Percentiles rank a stretch among this genome's conserved stretches.
Evolutionary conservation across 2,329 filamentous ascomycete genomes (phyloP).

Genomic region (Torrubiella hemipterigena): DNA sequence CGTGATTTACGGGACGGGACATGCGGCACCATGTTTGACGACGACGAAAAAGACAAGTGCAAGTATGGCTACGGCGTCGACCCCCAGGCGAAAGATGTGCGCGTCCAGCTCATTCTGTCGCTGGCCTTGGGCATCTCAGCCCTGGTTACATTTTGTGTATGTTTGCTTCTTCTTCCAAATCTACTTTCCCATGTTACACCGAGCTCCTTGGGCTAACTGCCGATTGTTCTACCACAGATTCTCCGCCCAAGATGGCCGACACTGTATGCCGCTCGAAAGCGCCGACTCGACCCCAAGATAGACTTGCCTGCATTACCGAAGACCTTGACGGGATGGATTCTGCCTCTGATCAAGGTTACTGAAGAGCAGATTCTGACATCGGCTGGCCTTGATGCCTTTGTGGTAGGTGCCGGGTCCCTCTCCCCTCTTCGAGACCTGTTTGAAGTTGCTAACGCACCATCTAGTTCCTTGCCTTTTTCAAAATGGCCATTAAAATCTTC

Average conservation of each 20-base stretch:
- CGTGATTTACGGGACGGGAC: too few species aligned
- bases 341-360: conserved; percentile 68
- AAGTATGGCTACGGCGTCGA: conserved; percentile 7
- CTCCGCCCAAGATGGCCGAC: conserved; percentile 84
- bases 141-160: conserved; percentile 66
- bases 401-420: too few species aligned
- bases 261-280: conserved; percentile 81
- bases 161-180: conserved; percentile 13
- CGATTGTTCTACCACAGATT: conserved; percentile 48
- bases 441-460: conserved; percentile 2
- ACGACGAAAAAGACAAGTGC: conserved; percentile 11
- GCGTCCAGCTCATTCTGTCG: conserved; percentile 62
- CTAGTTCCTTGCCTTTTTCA: conserved; percentile 83
- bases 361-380: conserved; percentile 84
- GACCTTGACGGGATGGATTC: conserved; percentile 87
- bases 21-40: conserved; percentile 7
- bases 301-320: conserved; percentile 69
- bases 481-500: conserved; percentile 82
- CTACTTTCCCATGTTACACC: background rate
- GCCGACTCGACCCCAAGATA: conserved; percentile 47
- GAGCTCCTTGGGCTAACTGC: conserved; percentile 3
- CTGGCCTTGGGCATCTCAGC: conserved; percentile 56
- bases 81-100: conserved; percentile 27
- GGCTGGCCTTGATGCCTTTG: conserved; percentile 88
- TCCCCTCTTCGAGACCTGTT: background rate